A percentile compares a stretch with the other conserved stretches of the same genome.
Conservation (phyloP, 2,329 filamentous ascomycete species). For the Stemphylium lycopersici region DNA sequence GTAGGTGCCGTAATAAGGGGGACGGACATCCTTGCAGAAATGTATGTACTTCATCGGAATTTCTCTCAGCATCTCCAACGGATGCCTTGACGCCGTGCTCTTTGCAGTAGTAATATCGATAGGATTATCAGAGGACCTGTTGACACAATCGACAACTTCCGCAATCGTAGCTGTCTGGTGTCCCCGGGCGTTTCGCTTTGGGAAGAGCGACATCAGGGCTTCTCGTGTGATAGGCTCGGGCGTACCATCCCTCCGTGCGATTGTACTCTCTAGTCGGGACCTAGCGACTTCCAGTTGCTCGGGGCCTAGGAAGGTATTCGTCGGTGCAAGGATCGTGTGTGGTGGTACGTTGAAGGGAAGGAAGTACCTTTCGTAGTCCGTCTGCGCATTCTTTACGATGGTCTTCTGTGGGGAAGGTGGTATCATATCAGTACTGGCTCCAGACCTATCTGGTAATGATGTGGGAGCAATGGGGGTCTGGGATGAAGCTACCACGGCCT, state of each 20-base stretch:
- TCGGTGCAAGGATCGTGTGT: conserved; percentile 71
- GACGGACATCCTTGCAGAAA: conserved; percentile 67
- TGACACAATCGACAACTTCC: conserved; percentile 53
- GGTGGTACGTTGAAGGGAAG: conserved; percentile 80
- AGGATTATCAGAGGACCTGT: conserved; percentile 50
- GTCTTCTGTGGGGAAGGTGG: conserved; percentile 45
- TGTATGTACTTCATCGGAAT: conserved; percentile 69
- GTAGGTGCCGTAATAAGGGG: conserved; percentile 74
- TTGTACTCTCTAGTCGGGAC: conserved; percentile 36
- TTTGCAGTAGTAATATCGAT: conserved; percentile 53
- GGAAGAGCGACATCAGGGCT: conserved; percentile 26
- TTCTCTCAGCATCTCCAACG: conserved; percentile 55
- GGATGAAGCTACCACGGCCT: conserved; percentile 38
- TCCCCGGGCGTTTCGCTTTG: conserved; percentile 20
- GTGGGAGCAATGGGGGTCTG: conserved; percentile 40
- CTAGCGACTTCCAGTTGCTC: conserved; percentile 35
- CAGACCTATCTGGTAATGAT: conserved; percentile 33
- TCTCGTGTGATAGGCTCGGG: conserved; percentile 24
- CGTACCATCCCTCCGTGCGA: conserved; percentile 19
- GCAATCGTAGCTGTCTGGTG: conserved; percentile 29
- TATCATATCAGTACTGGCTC: conserved; percentile 31
- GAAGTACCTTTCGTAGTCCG: conserved; percentile 67
- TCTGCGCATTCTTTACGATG: conserved; percentile 40
- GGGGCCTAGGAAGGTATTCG: conserved; percentile 46
- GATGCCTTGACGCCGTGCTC: conserved; percentile 26